Evolutionary conservation across 192 early-diverging fungal genomes (phyloP).

Genomic region (Gamsiella multidivaricata): DNA sequence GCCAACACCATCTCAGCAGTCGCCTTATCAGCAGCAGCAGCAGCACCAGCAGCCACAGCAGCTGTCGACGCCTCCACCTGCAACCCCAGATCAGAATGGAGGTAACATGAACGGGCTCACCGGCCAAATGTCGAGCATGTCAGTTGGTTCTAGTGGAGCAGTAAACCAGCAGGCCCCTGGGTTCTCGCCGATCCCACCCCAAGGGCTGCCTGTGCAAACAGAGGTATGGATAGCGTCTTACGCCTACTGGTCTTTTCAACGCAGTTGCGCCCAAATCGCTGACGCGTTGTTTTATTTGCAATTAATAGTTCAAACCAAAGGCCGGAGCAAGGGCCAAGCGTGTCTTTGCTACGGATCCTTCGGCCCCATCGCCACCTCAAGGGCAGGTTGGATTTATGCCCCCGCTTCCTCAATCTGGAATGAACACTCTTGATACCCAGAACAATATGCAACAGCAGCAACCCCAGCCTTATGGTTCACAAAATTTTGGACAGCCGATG

Average conservation of each 20-base stretch:
- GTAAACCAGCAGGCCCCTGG: conserved; percentile 26
- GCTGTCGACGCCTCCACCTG: conserved; percentile 2
- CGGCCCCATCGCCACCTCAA: conserved; percentile 15
- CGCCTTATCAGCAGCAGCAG: conserved; percentile 11
- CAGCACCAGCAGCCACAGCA: conserved; percentile 21
- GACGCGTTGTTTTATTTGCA: too few species aligned
- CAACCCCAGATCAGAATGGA: conserved; percentile 23
- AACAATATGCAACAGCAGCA: conserved; percentile 16
- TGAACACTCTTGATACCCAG: conserved; percentile 23
- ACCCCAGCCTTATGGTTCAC: conserved; percentile 32
- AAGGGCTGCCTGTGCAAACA: conserved; percentile 16
- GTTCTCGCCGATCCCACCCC: conserved; percentile 18
- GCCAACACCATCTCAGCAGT: conserved; percentile 19
- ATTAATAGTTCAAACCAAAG: conserved; percentile 36
- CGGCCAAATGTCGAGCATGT: conserved; percentile 39
- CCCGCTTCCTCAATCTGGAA: conserved; percentile 21
- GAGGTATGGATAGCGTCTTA: conserved; percentile 25
- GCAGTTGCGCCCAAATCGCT: neutral
- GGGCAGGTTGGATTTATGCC: conserved; percentile 27
- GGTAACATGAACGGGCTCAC: conserved; percentile 23
- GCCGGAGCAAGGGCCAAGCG: conserved; percentile 43
- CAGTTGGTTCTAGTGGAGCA: conserved; percentile 18
- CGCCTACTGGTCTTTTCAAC: neutral
- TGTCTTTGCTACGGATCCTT: conserved; percentile 37
- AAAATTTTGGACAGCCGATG: conserved; percentile 19